phyloP scores from a whole-genome alignment of 2,329 filamentous ascomycete genomes.

The Pseudogymnoascus sp. region DNA sequence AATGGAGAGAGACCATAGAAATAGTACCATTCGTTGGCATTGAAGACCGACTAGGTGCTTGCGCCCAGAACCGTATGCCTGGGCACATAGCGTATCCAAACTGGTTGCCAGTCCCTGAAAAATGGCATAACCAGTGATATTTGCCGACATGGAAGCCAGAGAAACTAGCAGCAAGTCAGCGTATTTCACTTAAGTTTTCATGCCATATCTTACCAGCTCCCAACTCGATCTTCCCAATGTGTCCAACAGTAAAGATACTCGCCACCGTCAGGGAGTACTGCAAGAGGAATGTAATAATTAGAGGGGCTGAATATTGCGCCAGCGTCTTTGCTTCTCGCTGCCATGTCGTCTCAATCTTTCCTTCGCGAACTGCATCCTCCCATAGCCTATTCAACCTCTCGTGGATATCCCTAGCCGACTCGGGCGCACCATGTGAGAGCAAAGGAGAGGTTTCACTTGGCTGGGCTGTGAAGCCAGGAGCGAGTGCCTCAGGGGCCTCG shows the following conservation, averaged over 20 bases:
- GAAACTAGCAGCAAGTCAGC: slow-evolving; percentile 36
- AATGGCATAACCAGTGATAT: slow-evolving; percentile 69
- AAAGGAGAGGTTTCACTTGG: slow-evolving; percentile 36
- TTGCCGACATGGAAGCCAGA: slow-evolving; percentile 70
- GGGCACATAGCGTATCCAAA: slow-evolving; percentile 85
- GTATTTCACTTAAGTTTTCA: background rate
- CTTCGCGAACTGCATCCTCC: slow-evolving; percentile 76
- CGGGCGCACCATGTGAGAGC: slow-evolving; percentile 32
- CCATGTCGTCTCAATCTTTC: slow-evolving; percentile 84
- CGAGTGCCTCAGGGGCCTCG: slow-evolving; percentile 25
- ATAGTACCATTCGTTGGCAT: slow-evolving; percentile 72
- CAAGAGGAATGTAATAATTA: slow-evolving; percentile 68
- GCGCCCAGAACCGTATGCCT: slow-evolving; percentile 87
- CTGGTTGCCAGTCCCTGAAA: slow-evolving; percentile 83
- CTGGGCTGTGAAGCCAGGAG: slow-evolving; percentile 16
- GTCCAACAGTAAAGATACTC: slow-evolving; percentile 71
- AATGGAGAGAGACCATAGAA: slow-evolving; percentile 64
- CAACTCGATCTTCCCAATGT: slow-evolving; percentile 63
- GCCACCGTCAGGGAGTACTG: slow-evolving; percentile 82
- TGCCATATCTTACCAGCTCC: slow-evolving; percentile 37
- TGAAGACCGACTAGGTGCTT: slow-evolving; percentile 83
- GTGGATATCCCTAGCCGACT: slow-evolving; percentile 40
- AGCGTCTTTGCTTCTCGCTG: slow-evolving; percentile 81
- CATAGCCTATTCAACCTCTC: slow-evolving; percentile 65
- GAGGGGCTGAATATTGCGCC: slow-evolving; percentile 59